Percentiles rank a stretch among this genome's conserved stretches.
Evolutionary conservation across 495 filamentous ascomycete species (phyloP).

Genomic region (Penicillium robsamsonii): DNA sequence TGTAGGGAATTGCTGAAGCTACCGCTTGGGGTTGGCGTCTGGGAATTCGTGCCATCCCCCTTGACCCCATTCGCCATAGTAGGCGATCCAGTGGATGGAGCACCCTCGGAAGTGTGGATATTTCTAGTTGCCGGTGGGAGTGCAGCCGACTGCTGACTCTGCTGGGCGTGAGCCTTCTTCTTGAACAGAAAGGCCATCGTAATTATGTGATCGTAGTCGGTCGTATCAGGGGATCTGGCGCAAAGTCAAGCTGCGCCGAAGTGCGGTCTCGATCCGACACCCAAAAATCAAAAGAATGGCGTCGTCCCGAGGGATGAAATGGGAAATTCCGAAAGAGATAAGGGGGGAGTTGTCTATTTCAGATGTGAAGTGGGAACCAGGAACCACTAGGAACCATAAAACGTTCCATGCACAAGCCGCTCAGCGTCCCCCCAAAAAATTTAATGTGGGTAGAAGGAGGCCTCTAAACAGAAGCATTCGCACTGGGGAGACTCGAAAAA

Average conservation of each 20-base stretch:
- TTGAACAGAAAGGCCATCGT: slow-evolving; percentile 65
- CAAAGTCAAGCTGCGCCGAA: slow-evolving; percentile 19
- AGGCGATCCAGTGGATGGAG: slow-evolving; percentile 29
- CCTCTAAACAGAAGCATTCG: slow-evolving; percentile 8
- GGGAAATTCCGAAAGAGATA: not conserved
- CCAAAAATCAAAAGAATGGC: slow-evolving; percentile 11
- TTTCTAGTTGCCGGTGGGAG: slow-evolving; percentile 56
- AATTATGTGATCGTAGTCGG: slow-evolving; percentile 38
- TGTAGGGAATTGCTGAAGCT: slow-evolving; percentile 66
- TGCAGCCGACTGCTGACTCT: slow-evolving; percentile 22
- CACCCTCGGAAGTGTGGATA: slow-evolving; percentile 49
- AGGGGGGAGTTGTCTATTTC: slow-evolving; percentile 23
- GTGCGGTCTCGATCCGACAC: slow-evolving; percentile 16
- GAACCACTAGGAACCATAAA: slow-evolving; percentile 28
- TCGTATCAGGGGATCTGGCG: slow-evolving; percentile 30
- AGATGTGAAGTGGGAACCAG: slow-evolving; percentile 33
- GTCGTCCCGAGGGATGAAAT: not conserved
- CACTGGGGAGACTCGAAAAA: slow-evolving; percentile 8
- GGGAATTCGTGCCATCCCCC: slow-evolving; percentile 38
- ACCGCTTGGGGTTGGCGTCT: slow-evolving; percentile 59
- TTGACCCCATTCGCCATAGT: slow-evolving; percentile 40
- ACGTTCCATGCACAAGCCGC: slow-evolving; percentile 25
- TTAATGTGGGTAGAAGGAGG: slow-evolving; percentile 14
- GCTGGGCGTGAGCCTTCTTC: slow-evolving; percentile 50
- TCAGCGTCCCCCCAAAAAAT: slow-evolving; percentile 23